Evolutionary conservation across 2,329 filamentous ascomycete species (phyloP), one percentile per base, ranked within the genome.

Genomic region (Aspergillus sp.): DNA sequence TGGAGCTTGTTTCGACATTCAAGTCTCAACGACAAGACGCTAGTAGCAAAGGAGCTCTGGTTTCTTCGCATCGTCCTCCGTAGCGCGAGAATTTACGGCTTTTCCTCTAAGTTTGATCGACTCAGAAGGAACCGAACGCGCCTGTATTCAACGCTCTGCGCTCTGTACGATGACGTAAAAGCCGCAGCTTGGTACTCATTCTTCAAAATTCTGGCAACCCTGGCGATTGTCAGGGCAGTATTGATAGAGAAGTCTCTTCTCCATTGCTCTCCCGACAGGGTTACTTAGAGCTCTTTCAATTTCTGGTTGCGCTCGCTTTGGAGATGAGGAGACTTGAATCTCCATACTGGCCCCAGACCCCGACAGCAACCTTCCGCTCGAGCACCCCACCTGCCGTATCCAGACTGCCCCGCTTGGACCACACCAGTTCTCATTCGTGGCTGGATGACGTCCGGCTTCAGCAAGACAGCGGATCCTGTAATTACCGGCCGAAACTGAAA

Each of bases 1-100:
- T 52, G 56, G 56, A 58, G 56, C 56, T 58, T 58, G 56, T 58
- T 57, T 58, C n/a, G 47, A 58, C 38, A 23, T 41, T 43, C 25
- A 28, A 28, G 17, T 52, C 23, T 19, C 45, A 13, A 46, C 5
- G 25, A 23, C 47, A 22, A 49, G 45, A n/a, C 25, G 22, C 22
- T 31, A 41, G 34, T 41, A 25, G 17, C 31, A 41, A 41, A 22
- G 50, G 19, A 41, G 19, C 23, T 9, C 50, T 31, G 25, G 28
- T 13, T 13, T 28, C 47, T 7, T 49, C 23, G 3, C 8, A 41
- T 41, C 4, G 11, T 15, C 34, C 34, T 15, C 15, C 34, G 8
- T 41, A 41, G 34, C 11, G 34, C 34, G 34, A 41, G 34, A 2
- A 41, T 13, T 17, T 11, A 41, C 13, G 34, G 34, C 34, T 15